Base-by-base conservation (phyloP, 352 stramenopile species). In the Phytophthora niederhauseri region DNA sequence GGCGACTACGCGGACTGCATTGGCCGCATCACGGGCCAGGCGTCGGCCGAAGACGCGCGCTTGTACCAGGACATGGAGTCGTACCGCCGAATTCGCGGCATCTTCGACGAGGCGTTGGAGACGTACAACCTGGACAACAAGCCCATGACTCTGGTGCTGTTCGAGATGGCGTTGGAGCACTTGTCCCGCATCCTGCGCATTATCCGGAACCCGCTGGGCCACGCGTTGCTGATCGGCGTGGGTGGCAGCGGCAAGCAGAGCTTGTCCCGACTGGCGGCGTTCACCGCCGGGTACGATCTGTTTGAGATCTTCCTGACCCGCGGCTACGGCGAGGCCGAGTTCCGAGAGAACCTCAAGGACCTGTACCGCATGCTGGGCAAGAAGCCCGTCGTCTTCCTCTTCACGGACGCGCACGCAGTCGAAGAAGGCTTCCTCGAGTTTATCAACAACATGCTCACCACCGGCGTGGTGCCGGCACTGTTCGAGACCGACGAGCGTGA, bases 401-500 rank as follows among this genome's bases (percentile, higher is more conserved):
- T 99, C 74, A 99, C 96, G 3, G 96, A 99, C 63, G 95, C 95
- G 0, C 95, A 99, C 64, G 94, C 97, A 0, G 94, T 98, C 2
- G 91, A 99, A 66, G 96, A 99, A 84, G 96, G 93, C 2, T 99
- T 99, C 64, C 80, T 99, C 17, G 96, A 99, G 68, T 98, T 98
- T 58, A 95, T 99, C 64, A 99, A 99, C 80, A 99, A 99, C 64
- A 99, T 99, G 91, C 79, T 99, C 6, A 98, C 95, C 0, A 98
- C 95, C 0, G 96, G 96, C 1, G 95, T 98, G 76, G 95, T 98
- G 11, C 94, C 95, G 1, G 94, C 93, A 2, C 68, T 99, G 2
- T 98, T 98, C 70, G 94, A 97, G 55, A 76, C 92, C 20, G 94
- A 98, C 43, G 96, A 99, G 64, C 91, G 93, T 43, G 96, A 98